These are phyloP conservation scores for Fusarium equiseti DNA, from an alignment of 2,329 filamentous ascomycete species.

Conservation along the genomic window DNA sequence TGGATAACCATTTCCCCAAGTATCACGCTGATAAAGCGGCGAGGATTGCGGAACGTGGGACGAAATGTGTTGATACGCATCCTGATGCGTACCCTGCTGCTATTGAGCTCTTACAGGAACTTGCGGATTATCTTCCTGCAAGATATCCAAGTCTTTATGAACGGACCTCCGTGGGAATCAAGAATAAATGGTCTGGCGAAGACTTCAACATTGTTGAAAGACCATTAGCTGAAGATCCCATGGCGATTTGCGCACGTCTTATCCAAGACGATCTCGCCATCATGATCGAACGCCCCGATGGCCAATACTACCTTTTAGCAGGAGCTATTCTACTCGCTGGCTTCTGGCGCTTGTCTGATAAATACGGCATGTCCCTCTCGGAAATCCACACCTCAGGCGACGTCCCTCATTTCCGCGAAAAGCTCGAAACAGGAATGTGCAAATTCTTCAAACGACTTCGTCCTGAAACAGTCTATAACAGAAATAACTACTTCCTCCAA, in stretches of 20 bases:
- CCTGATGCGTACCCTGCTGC: conserved; percentile 79
- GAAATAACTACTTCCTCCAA: conserved; percentile 91
- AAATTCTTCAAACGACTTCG: conserved; percentile 82
- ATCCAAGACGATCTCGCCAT: conserved; percentile 86
- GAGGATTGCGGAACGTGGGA: conserved; percentile 74
- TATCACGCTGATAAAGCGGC: conserved; percentile 79
- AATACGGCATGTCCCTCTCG: conserved; percentile 81
- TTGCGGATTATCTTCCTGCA: conserved; percentile 76
- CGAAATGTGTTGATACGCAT: conserved; percentile 75
- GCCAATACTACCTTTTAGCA: conserved; percentile 83
- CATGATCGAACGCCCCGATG: conserved; percentile 82
- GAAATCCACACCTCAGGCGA: conserved; percentile 84
- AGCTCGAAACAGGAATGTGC: conserved; percentile 81
- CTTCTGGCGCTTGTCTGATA: conserved; percentile 86
- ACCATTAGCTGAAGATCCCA: conserved; percentile 80
- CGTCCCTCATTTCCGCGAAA: conserved; percentile 78
- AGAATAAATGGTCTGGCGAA: conserved; percentile 79
- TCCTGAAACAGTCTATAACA: conserved; percentile 71
- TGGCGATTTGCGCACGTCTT: conserved; percentile 78
- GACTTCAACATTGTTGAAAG: conserved; percentile 74
- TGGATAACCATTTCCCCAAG: conserved; percentile 81
- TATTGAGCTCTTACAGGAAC: conserved; percentile 80
- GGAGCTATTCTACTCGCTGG: conserved; percentile 81
- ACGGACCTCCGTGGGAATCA: conserved; percentile 72
- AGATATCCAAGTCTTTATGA: conserved; percentile 80